Base-by-base conservation (phyloP, 2,329 filamentous ascomycete genomes). In the Ophiobolus disseminans region DNA sequence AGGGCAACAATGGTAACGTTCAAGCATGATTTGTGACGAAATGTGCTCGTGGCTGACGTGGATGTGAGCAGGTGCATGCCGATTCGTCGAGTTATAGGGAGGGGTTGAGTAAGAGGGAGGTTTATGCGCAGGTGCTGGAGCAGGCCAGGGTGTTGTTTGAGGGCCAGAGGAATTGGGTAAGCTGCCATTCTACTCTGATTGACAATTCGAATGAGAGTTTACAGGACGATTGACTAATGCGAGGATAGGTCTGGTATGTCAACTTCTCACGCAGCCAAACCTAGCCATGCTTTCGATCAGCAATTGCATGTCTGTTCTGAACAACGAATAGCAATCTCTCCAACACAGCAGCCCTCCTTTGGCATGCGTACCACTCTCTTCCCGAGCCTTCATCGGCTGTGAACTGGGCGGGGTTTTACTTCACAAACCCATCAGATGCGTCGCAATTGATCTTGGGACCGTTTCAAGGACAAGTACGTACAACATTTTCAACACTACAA, bases 141-240 rank as follows among this genome's bases (percentile, higher is more conserved):
- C 86, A 91, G 66, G 86, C 87, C 0, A 80, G 83, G 53, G 84
- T 85, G 1, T 76, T 94, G 1, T 85, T 91, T 58, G 81, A 85
- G 19, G 88, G 81, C 5, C 89, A 93, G 69, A 80, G 86, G 40
- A 92, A 93, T 66, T 93, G 90, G 90, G 89, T 92, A 57, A 14
- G 63, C 53, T 17, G 13, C 19, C 17, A n/a, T 26, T 19, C 35
- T 35, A 34, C 16, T 4, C 45, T 30, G 26, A 30, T 20, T 35
- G 37, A 11, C 10, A 20, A 38, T 38, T 16, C 7, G 34, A 7
- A 11, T 16, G 4, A 31, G 11, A 41, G 16, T 13, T 25, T 10
- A 44, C 20, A 21, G 10, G 11, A 14, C 16, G 25, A 28, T 28
- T 11, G 16, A 22, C 44, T 40, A 41, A 45, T 32, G 19, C 10